Conservation (phyloP, 2,329 filamentous ascomycete genomes). For the Aspergillus fructus region DNA sequence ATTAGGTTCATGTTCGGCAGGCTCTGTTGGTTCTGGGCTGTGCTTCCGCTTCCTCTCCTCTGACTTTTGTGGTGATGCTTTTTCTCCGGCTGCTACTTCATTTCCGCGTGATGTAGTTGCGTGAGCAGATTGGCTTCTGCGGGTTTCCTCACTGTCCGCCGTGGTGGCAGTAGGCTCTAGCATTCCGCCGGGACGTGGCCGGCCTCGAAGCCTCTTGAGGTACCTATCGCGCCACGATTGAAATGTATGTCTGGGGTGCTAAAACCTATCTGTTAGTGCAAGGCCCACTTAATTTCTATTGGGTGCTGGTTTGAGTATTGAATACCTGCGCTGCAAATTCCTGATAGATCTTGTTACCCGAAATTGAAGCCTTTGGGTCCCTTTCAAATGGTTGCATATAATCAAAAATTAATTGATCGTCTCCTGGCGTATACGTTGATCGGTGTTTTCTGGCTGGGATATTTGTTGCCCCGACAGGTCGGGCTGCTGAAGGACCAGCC, state of each 20-base stretch:
- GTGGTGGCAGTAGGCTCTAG: slow-evolving; percentile 1
- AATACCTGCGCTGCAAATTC: slow-evolving; percentile 40
- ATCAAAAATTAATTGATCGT: slow-evolving; percentile 47
- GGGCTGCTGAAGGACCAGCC: slow-evolving; percentile 46
- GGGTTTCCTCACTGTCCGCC: neutral
- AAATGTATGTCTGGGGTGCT: slow-evolving; percentile 47
- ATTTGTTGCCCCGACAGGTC: slow-evolving; percentile 45
- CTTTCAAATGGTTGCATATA: slow-evolving; percentile 41
- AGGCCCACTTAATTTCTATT: neutral
- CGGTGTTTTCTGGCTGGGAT: slow-evolving; percentile 36
- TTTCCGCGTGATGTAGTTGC: neutral
- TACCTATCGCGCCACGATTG: slow-evolving; percentile 53
- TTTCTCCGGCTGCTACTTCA: slow-evolving; percentile 4
- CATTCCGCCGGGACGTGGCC: slow-evolving; percentile 34
- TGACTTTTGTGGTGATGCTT: neutral
- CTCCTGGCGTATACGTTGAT: slow-evolving; percentile 39
- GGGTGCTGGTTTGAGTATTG: neutral
- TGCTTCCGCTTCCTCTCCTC: slow-evolving; percentile 25
- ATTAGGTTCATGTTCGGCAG: neutral
- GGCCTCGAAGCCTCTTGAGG: slow-evolving; percentile 39
- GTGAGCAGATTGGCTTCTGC: slow-evolving; percentile 9
- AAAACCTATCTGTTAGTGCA: neutral
- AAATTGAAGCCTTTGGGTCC: slow-evolving; percentile 28
- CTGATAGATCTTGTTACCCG: slow-evolving; percentile 48
- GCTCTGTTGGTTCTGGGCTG: slow-evolving; percentile 1